Evolutionary conservation across 2,329 filamentous ascomycete species (phyloP).

Genomic region (Clarireedia monteithiana): DNA sequence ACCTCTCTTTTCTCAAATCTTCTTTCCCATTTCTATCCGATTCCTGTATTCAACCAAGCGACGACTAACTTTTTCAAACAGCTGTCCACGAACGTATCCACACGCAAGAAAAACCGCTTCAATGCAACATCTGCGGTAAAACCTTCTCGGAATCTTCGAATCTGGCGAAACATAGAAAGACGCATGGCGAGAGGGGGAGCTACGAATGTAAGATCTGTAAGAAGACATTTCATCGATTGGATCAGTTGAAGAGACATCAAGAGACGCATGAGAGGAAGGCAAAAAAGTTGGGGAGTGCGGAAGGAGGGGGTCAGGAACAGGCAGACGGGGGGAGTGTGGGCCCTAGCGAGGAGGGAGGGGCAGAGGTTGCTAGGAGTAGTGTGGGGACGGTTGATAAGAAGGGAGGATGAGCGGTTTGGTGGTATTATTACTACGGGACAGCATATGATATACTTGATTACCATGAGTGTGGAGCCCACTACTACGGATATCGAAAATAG

Average conservation of each 20-base stretch:
- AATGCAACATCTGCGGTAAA: conserved; percentile 50
- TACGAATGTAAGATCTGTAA: conserved; percentile 46
- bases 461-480: too few species aligned
- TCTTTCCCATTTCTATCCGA: not conserved
- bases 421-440: not conserved
- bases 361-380: not conserved
- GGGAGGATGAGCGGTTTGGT: not conserved
- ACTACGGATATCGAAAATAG: too few species aligned
- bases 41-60: not conserved
- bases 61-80: conserved; percentile 23
- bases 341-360: not conserved
- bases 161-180: conserved; percentile 57
- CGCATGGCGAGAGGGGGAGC: conserved; percentile 45
- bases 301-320: not conserved
- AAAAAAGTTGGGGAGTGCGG: not conserved
- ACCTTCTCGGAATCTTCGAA: conserved; percentile 59
- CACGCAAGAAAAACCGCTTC: conserved; percentile 55
- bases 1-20: too few species aligned
- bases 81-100: conserved; percentile 63
- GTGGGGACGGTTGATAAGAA: not conserved
- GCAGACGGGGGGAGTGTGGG: not conserved
- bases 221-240: conserved; percentile 50
- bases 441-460: not conserved
- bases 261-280: conserved; percentile 25
- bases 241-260: conserved; percentile 52